phyloP scores from a whole-genome alignment of 371 early-diverging fungal species.

The Mucor mucedo region DNA sequence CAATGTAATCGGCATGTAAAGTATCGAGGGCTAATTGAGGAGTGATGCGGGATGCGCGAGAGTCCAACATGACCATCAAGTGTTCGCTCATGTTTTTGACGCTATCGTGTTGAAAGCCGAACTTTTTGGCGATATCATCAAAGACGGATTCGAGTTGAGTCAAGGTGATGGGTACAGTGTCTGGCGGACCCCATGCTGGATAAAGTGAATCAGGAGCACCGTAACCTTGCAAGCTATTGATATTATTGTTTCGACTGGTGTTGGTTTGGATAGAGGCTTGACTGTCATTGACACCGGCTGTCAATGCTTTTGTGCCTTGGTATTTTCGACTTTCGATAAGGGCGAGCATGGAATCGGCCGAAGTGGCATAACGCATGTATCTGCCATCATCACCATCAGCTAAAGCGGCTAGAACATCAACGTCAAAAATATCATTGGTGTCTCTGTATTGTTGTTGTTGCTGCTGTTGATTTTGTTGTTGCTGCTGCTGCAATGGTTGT shows the following conservation, averaged over 20 bases:
- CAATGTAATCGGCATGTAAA: constrained; percentile 87
- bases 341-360: constrained; percentile 78
- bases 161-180: constrained; percentile 26
- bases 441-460: background rate
- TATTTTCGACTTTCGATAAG: constrained; percentile 73
- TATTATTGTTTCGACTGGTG: background rate
- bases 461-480: constrained; percentile 1
- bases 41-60: constrained; percentile 81
- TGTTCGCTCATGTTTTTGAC: constrained; percentile 79
- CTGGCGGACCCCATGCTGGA: constrained; percentile 73
- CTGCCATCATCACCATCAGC: constrained; percentile 71
- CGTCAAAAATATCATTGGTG: constrained; percentile 36
- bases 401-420: constrained; percentile 67
- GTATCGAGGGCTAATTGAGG: constrained; percentile 77
- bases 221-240: constrained; percentile 13
- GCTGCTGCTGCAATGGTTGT: background rate
- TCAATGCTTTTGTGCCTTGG: constrained; percentile 32
- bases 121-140: constrained; percentile 36
- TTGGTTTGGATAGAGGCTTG: constrained; percentile 16
- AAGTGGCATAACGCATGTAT: constrained; percentile 76
- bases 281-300: constrained; percentile 5
- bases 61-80: constrained; percentile 84
- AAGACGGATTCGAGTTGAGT: constrained; percentile 35
- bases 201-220: constrained; percentile 39
- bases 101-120: constrained; percentile 86